Evolutionary conservation across 2,329 filamentous ascomycete genomes (phyloP).

Genomic region (Fusarium nygamai): DNA sequence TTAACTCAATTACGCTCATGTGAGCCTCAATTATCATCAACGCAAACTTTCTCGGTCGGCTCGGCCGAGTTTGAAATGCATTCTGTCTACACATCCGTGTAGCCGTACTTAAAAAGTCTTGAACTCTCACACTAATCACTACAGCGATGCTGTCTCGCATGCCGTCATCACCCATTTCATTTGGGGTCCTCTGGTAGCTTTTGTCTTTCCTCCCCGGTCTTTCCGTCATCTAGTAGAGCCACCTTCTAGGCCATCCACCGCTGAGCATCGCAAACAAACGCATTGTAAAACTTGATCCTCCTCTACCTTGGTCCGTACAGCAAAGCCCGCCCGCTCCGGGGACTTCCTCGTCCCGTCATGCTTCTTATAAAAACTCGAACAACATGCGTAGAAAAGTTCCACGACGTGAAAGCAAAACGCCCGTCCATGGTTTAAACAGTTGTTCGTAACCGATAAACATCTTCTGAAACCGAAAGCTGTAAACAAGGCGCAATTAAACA

Average conservation of each 20-base stretch:
- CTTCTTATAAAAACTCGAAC: conserved; percentile 16
- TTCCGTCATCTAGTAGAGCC: conserved; percentile 11
- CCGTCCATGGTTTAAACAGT: conserved; percentile 23
- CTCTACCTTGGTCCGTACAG: conserved; percentile 2
- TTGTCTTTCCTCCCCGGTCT: conserved; percentile 14
- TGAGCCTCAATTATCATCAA: neutral
- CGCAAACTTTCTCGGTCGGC: neutral
- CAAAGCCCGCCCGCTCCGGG: conserved; percentile 11
- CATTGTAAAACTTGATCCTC: neutral
- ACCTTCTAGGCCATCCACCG: conserved; percentile 18
- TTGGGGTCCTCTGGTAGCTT: neutral
- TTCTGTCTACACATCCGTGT: conserved; percentile 11
- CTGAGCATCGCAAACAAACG: neutral
- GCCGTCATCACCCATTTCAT: neutral
- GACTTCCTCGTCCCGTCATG: conserved; percentile 27
- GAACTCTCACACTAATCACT: conserved; percentile 2
- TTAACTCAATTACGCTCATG: neutral
- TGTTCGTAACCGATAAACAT: conserved; percentile 1
- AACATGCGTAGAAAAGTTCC: conserved; percentile 1
- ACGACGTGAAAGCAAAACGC: conserved; percentile 29
- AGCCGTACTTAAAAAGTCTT: neutral
- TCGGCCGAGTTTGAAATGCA: conserved; percentile 12
- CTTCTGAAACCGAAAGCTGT: neutral
- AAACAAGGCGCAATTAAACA: neutral
- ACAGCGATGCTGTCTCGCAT: conserved; percentile 4